A percentile compares a stretch with the other conserved stretches of the same genome.
Conservation (phyloP, 2,329 filamentous ascomycete genomes). For the Stachybotrys chartarum region DNA sequence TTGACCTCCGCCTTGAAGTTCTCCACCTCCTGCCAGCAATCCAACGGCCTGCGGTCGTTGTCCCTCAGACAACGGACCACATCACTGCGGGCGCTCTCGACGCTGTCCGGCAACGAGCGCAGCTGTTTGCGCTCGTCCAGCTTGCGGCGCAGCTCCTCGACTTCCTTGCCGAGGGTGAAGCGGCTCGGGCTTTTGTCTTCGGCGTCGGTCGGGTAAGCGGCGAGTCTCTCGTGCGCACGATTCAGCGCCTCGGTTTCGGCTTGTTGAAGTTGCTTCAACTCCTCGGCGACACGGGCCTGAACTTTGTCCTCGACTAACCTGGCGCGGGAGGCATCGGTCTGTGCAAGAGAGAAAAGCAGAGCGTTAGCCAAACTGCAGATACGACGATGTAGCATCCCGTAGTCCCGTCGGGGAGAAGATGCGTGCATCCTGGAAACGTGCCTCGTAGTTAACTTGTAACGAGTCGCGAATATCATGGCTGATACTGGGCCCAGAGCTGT, state of each 20-base stretch:
- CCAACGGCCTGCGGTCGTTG: slow-evolving; percentile 80
- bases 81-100: slow-evolving; percentile 67
- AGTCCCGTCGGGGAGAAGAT: neutral
- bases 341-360: slow-evolving; percentile 5
- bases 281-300: slow-evolving; percentile 76
- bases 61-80: slow-evolving; percentile 75
- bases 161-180: slow-evolving; percentile 50
- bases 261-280: slow-evolving; percentile 73
- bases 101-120: slow-evolving; percentile 59
- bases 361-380: slow-evolving; percentile 5
- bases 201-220: slow-evolving; percentile 32
- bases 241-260: slow-evolving; percentile 63
- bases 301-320: slow-evolving; percentile 80
- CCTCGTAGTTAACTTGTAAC: neutral
- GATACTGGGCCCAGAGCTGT: neutral
- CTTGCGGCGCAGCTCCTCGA: slow-evolving; percentile 50
- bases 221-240: slow-evolving; percentile 58
- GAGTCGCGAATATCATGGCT: too few relatives aligned
- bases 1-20: slow-evolving; percentile 84
- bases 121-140: slow-evolving; percentile 58
- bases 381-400: neutral
- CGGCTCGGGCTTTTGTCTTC: slow-evolving; percentile 24
- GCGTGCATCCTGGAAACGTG: neutral
- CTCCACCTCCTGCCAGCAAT: slow-evolving; percentile 93
- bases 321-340: slow-evolving; percentile 86